Percentiles rank a stretch among this genome's conserved stretches.
phyloP scores from a whole-genome alignment of 768 basidiomycete genomes.

The Suillus decipiens region DNA sequence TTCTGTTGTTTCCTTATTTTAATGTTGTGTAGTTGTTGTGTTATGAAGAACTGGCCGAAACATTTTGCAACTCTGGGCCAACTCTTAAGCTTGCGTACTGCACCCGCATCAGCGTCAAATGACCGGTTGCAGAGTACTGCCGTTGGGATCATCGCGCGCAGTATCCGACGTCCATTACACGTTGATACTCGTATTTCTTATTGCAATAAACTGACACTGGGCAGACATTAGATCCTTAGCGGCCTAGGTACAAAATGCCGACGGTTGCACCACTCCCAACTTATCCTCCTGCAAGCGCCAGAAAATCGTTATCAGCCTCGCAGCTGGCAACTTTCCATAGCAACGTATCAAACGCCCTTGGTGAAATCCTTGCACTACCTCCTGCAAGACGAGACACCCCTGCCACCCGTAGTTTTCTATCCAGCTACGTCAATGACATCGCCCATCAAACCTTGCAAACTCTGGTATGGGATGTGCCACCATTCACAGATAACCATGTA shows the following conservation, averaged over 20 bases:
- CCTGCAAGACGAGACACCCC: conserved; percentile 46
- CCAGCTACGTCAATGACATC: conserved; percentile 57
- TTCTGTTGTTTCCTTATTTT: too few relatives aligned
- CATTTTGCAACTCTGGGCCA: too few relatives aligned
- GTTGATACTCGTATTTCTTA: not conserved
- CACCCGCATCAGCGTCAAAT: not conserved
- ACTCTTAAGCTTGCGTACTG: too few relatives aligned
- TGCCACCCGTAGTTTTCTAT: conserved; percentile 50
- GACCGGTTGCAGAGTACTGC: not conserved
- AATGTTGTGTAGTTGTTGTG: too few relatives aligned
- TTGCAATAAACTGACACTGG: not conserved
- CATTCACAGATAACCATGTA: conserved; percentile 46
- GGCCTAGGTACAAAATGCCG: conserved; percentile 23
- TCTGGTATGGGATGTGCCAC: conserved; percentile 56
- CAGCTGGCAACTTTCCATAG: conserved; percentile 50
- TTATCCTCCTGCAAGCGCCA: conserved; percentile 54
- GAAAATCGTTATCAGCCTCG: conserved; percentile 51
- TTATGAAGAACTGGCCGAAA: too few relatives aligned
- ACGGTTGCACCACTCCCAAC: conserved; percentile 43
- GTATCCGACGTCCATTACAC: not conserved
- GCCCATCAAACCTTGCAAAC: conserved; percentile 54
- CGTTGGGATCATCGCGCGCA: not conserved
- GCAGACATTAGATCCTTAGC: not conserved
- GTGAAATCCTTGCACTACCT: conserved; percentile 48
- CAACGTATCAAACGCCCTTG: conserved; percentile 50